These are phyloP conservation scores for Linum usitatissimum DNA, from an alignment of 345 rosid genomes.

Conservation along the genomic window DNA sequence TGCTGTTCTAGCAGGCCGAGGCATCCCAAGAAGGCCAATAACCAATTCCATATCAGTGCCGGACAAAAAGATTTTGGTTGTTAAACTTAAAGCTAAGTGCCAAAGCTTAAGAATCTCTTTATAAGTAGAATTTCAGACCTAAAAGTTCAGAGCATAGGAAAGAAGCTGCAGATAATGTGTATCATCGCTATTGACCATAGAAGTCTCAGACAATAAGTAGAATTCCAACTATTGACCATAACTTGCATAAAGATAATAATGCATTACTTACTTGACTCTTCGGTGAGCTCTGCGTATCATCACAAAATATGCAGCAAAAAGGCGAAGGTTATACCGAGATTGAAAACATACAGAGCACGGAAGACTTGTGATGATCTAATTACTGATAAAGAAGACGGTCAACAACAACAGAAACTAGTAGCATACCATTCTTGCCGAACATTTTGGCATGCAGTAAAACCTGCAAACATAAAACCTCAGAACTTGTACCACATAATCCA, in stretches of 20 bases:
- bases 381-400: neutral
- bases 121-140: neutral
- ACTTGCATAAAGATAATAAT: neutral
- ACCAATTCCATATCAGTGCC: no score
- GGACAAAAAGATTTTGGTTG: neutral
- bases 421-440: constrained; percentile 68
- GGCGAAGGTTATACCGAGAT: neutral
- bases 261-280: constrained; percentile 70
- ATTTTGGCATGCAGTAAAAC: constrained; percentile 52
- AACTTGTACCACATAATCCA: neutral
- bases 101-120: no score
- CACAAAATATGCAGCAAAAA: constrained; percentile 26
- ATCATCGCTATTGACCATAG: no score
- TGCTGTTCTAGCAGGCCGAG: no score
- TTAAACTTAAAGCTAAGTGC: neutral
- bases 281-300: constrained; percentile 69
- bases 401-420: constrained; percentile 1
- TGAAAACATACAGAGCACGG: neutral
- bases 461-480: constrained; percentile 29
- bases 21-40: no score
- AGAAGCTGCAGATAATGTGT: neutral
- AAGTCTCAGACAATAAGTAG: neutral
- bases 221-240: no score
- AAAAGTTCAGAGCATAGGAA: neutral
- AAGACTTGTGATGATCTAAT: neutral